phyloP scores from a whole-genome alignment of 768 basidiomycete species.

The Russula brevipes region DNA sequence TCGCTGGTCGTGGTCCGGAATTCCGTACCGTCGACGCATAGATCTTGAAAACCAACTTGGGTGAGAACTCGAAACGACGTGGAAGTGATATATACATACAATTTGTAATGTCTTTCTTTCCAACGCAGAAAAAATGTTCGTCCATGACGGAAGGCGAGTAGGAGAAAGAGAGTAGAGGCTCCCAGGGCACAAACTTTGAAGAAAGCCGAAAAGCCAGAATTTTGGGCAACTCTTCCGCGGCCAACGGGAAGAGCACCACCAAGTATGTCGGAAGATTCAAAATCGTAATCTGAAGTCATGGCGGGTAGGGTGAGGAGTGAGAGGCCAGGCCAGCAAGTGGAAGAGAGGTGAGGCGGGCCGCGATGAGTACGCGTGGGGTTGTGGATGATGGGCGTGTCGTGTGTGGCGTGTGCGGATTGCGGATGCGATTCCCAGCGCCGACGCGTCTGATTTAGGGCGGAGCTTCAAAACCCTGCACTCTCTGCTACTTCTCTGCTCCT shows the following conservation, averaged over 20 bases:
- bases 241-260: constrained; percentile 43
- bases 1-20: constrained; percentile 75
- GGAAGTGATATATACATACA: constrained; percentile 42
- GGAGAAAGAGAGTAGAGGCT: constrained; percentile 13
- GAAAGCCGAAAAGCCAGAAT: constrained; percentile 18
- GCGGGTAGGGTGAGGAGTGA: constrained; percentile 27
- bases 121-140: constrained; percentile 46
- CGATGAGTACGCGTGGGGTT: constrained; percentile 15
- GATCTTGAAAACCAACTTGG: constrained; percentile 39
- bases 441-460: constrained; percentile 15
- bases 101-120: constrained; percentile 58
- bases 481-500: neutral
- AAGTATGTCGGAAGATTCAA: constrained; percentile 58
- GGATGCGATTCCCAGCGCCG: neutral
- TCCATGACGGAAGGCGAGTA: constrained; percentile 31
- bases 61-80: constrained; percentile 8
- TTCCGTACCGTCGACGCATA: constrained; percentile 72
- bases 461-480: neutral
- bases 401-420: neutral
- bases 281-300: constrained; percentile 53
- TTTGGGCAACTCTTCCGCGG: constrained; percentile 20
- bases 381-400: neutral
- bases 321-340: constrained; percentile 5
- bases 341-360: constrained; percentile 9
- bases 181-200: constrained; percentile 22